Conservation (phyloP, 2,329 filamentous ascomycete genomes). For the Verticillium dahliae region DNA sequence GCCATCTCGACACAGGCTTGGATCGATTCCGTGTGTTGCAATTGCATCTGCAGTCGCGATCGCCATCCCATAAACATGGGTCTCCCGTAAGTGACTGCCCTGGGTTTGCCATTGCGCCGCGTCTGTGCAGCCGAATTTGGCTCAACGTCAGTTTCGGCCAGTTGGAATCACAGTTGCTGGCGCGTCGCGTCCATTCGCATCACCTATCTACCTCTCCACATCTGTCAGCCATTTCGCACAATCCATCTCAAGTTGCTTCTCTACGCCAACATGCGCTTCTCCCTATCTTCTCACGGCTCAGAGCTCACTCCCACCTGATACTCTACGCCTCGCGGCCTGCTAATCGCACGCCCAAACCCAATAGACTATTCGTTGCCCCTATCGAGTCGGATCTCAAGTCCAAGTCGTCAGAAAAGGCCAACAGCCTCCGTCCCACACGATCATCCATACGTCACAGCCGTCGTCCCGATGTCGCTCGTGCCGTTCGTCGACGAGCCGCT, state of each 20-base stretch:
- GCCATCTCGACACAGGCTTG: background rate
- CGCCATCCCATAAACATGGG: constrained; percentile 25
- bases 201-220: background rate
- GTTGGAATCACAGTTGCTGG: constrained; percentile 2
- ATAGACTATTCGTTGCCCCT: constrained; percentile 38
- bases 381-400: constrained; percentile 34
- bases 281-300: background rate
- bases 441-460: constrained; percentile 32
- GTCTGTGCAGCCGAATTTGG: constrained; percentile 6
- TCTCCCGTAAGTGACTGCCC: constrained; percentile 35
- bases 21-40: background rate
- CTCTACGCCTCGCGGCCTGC: background rate
- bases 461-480: constrained; percentile 22
- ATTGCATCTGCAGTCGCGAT: background rate
- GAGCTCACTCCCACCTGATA: background rate
- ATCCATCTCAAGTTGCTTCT: background rate
- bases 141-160: constrained; percentile 8
- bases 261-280: background rate
- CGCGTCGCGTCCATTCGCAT: constrained; percentile 4
- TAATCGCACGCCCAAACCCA: background rate
- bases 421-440: constrained; percentile 20
- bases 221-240: background rate
- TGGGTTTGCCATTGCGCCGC: constrained; percentile 3
- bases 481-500: constrained; percentile 19
- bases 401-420: constrained; percentile 22